Conservation (phyloP, 2,329 filamentous ascomycete genomes). For the Aspergillus luchuensis region DNA sequence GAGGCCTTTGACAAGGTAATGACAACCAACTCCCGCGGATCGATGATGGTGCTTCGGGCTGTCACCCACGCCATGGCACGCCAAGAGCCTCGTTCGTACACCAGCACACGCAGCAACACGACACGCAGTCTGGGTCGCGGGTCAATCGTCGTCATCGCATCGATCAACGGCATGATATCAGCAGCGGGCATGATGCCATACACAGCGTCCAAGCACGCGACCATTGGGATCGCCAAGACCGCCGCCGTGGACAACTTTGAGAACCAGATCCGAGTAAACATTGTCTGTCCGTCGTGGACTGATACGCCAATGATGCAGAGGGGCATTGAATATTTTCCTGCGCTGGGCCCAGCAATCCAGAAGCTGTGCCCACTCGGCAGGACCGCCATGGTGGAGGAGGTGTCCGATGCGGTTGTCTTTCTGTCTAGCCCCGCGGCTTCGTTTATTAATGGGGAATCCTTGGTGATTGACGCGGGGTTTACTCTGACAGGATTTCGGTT, state of each 20-base stretch:
- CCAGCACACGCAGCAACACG: not conserved
- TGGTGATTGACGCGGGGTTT: constrained; percentile 5
- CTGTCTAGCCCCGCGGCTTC: constrained; percentile 7
- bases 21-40: not conserved
- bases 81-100: constrained; percentile 3
- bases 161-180: not conserved
- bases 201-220: constrained; percentile 58
- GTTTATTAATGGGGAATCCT: constrained; percentile 7
- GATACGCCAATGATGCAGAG: constrained; percentile 8
- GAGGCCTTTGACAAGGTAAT: constrained; percentile 54
- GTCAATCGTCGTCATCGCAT: constrained; percentile 30
- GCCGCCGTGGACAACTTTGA: constrained; percentile 58
- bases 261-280: constrained; percentile 31
- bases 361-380: constrained; percentile 3
- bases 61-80: constrained; percentile 1
- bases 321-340: not conserved
- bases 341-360: not conserved
- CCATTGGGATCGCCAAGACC: constrained; percentile 58
- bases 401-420: constrained; percentile 6
- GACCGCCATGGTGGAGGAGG: constrained; percentile 4
- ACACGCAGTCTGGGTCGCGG: constrained; percentile 34
- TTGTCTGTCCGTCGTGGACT: constrained; percentile 28
- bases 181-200: constrained; percentile 49
- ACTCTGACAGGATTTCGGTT: not conserved
- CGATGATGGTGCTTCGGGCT: constrained; percentile 9